These are phyloP conservation scores for Saccharomycopsis babjevae DNA, from an alignment of 805 yeast species.

Conservation along the genomic window DNA sequence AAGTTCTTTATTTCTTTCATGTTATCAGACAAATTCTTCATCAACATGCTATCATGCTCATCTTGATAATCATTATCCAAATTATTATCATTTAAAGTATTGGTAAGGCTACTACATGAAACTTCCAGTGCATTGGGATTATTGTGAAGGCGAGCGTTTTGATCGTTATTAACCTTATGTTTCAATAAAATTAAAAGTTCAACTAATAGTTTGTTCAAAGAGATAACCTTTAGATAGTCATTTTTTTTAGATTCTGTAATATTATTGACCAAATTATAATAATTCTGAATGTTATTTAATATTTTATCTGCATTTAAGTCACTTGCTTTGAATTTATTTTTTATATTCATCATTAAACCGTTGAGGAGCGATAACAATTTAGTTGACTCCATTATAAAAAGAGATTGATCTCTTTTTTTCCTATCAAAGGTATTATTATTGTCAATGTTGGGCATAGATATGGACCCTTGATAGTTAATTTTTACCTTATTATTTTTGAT, in stretches of 20 bases:
- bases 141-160: background rate
- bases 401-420: background rate
- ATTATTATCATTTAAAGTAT: constrained; percentile 1
- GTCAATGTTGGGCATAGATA: background rate
- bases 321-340: background rate
- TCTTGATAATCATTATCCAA: constrained; percentile 1
- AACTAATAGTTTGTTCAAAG: background rate
- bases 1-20: background rate
- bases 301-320: background rate
- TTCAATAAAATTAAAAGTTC: background rate
- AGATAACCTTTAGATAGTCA: background rate
- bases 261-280: background rate
- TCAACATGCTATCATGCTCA: background rate
- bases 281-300: background rate
- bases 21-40: background rate
- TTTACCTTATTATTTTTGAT: constrained; percentile 15
- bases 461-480: background rate
- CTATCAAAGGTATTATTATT: background rate
- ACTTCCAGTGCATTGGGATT: background rate
- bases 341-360: background rate
- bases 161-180: background rate
- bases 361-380: background rate
- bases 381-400: background rate
- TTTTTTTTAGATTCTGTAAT: background rate
- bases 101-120: background rate